Evolutionary conservation across 805 yeast species (phyloP), one percentile per base, ranked within the genome.

Genomic region (Kodamaea kakaduensis): DNA sequence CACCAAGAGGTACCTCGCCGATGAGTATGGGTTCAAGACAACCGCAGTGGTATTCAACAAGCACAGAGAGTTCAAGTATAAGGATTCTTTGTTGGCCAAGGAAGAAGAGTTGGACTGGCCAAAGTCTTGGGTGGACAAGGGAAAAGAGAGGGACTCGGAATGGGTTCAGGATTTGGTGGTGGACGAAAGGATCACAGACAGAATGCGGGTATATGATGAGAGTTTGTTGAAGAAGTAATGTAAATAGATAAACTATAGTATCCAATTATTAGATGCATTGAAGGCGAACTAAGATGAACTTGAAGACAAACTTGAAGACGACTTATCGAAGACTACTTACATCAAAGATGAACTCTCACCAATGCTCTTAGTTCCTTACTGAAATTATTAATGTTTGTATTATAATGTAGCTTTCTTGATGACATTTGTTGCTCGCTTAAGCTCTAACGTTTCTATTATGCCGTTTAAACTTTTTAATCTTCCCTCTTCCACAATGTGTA

Each of bases 51-150:
- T 79, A 20, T 41, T 57, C 34, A 77, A 77, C 20, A 67, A 71
- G 27, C 58, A 69, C 37, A 67, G 94, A 32, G 74, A 77, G 7
- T 84, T 77, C 49, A 61, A 55, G 34, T 59, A 36, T 42, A 56
- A 66, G 30, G 79, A 75, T 37, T 50, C 62, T 35, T 50, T 56
- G 17, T 56, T 63, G 40, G 75, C 73, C 10, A 51, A 54, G 13
- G 77, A 67, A 26, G 96, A 88, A 56, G 96, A 89, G 53, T 50
- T 57, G 5, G 90, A 85, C 45, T 90, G 97, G 97, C 96, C 96
- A 9, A 58, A 65, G 36, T 71, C 73, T 39, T 90, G 97, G 96
- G 83, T 85, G 21, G 71, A 77, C 45, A 72, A 70, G 40, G 95
- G 96, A n/a, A 54, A 59, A 31, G 83, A 77, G 34, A 81, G 77